These are phyloP conservation scores for Spathaspora boniae DNA, from an alignment of 805 yeast genomes.

Conservation along the genomic window DNA sequence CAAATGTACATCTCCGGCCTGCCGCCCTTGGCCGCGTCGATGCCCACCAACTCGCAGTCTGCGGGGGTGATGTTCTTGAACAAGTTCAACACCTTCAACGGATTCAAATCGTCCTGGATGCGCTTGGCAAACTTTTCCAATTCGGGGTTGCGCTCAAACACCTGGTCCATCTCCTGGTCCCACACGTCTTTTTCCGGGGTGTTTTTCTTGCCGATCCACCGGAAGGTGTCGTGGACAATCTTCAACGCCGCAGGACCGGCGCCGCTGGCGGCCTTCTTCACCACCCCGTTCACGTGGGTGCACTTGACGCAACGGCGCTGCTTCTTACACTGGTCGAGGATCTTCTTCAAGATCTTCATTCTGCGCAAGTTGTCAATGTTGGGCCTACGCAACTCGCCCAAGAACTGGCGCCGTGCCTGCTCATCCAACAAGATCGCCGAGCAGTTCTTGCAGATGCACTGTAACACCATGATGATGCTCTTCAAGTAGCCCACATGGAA, in stretches of 20 bases:
- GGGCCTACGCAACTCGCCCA: slow-evolving; percentile 80
- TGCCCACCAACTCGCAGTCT: slow-evolving; percentile 91
- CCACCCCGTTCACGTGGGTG: slow-evolving; percentile 91
- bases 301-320: slow-evolving; percentile 89
- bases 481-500: slow-evolving; percentile 98
- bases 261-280: slow-evolving; percentile 90
- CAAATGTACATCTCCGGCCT: slow-evolving; percentile 95
- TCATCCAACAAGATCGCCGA: slow-evolving; percentile 75
- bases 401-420: slow-evolving; percentile 60
- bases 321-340: slow-evolving; percentile 90
- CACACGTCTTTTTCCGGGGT: slow-evolving; percentile 82
- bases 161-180: slow-evolving; percentile 82
- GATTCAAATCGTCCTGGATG: slow-evolving; percentile 91
- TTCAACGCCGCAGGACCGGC: slow-evolving; percentile 91
- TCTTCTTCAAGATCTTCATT: slow-evolving; percentile 80
- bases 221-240: slow-evolving; percentile 90
- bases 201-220: slow-evolving; percentile 91
- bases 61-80: slow-evolving; percentile 82
- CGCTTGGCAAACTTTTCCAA: slow-evolving; percentile 81
- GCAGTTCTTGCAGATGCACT: slow-evolving; percentile 88
- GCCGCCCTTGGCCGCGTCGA: slow-evolving; percentile 83
- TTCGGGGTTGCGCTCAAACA: slow-evolving; percentile 77
- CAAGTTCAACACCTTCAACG: slow-evolving; percentile 79
- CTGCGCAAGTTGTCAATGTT: slow-evolving; percentile 86
- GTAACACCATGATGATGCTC: slow-evolving; percentile 81